Evolutionary conservation across 768 basidiomycete genomes (phyloP).

Genomic region (Calocera viscosa): DNA sequence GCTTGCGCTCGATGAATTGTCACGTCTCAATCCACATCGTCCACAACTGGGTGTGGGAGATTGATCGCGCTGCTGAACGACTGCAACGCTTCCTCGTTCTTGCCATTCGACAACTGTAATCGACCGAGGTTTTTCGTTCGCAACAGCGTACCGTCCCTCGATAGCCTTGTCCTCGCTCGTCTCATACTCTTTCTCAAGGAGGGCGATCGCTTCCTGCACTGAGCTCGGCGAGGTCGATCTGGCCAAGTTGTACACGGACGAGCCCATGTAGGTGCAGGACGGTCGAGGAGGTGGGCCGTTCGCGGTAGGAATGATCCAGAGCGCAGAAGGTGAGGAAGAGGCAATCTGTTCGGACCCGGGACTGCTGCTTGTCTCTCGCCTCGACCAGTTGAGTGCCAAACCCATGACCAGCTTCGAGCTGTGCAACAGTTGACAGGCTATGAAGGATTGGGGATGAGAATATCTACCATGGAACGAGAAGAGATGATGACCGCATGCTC

Average conservation of each 20-base stretch:
- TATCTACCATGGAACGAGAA: slow-evolving; percentile 40
- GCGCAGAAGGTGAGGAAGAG: slow-evolving; percentile 72
- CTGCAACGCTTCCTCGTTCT: slow-evolving; percentile 49
- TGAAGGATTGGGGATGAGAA: neutral
- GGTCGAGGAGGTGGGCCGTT: slow-evolving; percentile 52
- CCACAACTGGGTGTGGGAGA: slow-evolving; percentile 44
- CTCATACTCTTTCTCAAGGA: slow-evolving; percentile 84
- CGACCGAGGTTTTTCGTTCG: slow-evolving; percentile 74
- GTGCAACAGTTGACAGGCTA: neutral
- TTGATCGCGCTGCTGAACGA: slow-evolving; percentile 63
- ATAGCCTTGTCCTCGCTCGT: slow-evolving; percentile 65
- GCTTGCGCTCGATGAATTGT: slow-evolving; percentile 46
- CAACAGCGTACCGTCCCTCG: slow-evolving; percentile 67
- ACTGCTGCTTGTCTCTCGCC: slow-evolving; percentile 16
- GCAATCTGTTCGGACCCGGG: slow-evolving; percentile 29
- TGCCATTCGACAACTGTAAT: slow-evolving; percentile 47
- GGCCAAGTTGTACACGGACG: slow-evolving; percentile 71
- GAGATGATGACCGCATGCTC: slow-evolving; percentile 58
- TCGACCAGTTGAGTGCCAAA: slow-evolving; percentile 21
- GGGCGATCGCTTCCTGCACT: slow-evolving; percentile 48
- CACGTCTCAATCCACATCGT: slow-evolving; percentile 27
- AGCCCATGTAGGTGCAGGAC: slow-evolving; percentile 76
- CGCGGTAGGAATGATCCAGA: slow-evolving; percentile 59
- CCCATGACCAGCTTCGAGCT: slow-evolving; percentile 8
- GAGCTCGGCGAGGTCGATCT: slow-evolving; percentile 45